Conservation (phyloP, 441 rosid species). For the Sinapis alba region DNA sequence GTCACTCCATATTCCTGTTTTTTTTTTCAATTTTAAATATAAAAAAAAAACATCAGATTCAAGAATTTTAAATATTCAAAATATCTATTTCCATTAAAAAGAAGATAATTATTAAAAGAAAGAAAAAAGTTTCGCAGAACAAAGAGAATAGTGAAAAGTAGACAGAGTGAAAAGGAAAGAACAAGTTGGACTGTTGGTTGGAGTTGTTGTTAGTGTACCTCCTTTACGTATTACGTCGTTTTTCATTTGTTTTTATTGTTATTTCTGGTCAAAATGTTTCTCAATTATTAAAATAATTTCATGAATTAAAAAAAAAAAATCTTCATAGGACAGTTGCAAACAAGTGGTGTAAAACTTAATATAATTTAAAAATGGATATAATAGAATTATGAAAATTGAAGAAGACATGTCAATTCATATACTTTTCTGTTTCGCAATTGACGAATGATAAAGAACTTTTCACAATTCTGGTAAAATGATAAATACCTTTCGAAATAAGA, state of each 20-base stretch:
- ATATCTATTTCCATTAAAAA: not conserved
- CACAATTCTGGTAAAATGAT: constrained; percentile 8
- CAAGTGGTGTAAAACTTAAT: not conserved
- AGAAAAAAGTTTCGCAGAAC: constrained; percentile 7
- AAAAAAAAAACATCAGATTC: not conserved
- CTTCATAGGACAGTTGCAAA: constrained; percentile 1
- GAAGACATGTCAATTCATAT: constrained; percentile 22
- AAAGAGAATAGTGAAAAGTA: constrained; percentile 33
- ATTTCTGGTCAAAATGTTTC: constrained; percentile 4
- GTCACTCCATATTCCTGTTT: constrained; percentile 60
- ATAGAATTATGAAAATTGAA: not conserved
- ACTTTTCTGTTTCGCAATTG: constrained; percentile 12
- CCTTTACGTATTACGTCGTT: constrained; percentile 19
- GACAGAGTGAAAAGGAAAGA: constrained; percentile 5
- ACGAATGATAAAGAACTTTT: constrained; percentile 21
- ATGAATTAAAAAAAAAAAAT: not conserved
- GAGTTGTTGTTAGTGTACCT: constrained; percentile 31
- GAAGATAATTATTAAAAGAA: not conserved
- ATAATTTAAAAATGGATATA: not conserved
- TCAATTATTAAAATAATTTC: not conserved
- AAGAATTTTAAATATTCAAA: not conserved
- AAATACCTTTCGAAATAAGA: constrained; percentile 16
- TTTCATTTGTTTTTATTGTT: constrained; percentile 26
- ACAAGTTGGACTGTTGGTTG: constrained; percentile 19
- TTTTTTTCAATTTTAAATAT: not conserved